A percentile compares a stretch with the other conserved stretches of the same genome.
Evolutionary conservation across 2,329 filamentous ascomycete species (phyloP).

Genomic region (Ophiostoma sp.): DNA sequence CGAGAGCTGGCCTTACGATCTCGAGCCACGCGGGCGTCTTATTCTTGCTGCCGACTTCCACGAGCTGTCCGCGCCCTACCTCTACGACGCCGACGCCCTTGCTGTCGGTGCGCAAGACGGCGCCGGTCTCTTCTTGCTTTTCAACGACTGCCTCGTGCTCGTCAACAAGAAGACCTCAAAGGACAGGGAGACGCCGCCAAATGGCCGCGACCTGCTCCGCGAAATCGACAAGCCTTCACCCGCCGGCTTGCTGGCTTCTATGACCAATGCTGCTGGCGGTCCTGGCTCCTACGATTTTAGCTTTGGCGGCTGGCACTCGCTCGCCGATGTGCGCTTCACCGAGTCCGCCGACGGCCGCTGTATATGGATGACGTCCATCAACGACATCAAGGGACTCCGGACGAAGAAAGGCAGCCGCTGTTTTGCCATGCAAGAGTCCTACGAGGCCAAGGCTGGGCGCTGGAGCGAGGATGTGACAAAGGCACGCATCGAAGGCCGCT

Average conservation of each 20-base stretch:
- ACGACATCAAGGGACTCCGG: slow-evolving; percentile 43
- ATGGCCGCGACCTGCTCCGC: slow-evolving; percentile 70
- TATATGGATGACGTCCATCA: slow-evolving; percentile 62
- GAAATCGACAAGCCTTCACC: slow-evolving; percentile 78
- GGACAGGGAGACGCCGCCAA: slow-evolving; percentile 36
- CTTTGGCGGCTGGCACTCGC: slow-evolving; percentile 66
- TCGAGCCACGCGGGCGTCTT: slow-evolving; percentile 70
- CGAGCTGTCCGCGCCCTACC: slow-evolving; percentile 66
- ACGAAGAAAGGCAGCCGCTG: slow-evolving; percentile 55
- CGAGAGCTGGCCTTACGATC: slow-evolving; percentile 66
- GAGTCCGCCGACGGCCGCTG: slow-evolving; percentile 60
- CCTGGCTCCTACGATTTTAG: slow-evolving; percentile 62
- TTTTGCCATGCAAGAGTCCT: slow-evolving; percentile 66
- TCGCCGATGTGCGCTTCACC: slow-evolving; percentile 67
- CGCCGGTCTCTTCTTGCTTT: slow-evolving; percentile 72
- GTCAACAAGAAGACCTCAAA: slow-evolving; percentile 63
- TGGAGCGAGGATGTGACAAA: slow-evolving; percentile 82
- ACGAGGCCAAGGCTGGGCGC: slow-evolving; percentile 70
- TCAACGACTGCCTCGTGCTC: slow-evolving; percentile 74
- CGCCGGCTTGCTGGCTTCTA: slow-evolving; percentile 55
- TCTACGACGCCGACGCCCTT: slow-evolving; percentile 35
- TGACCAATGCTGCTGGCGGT: slow-evolving; percentile 58
- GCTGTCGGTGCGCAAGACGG: slow-evolving; percentile 39
- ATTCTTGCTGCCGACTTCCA: slow-evolving; percentile 75
- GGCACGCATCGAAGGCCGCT: slow-evolving; percentile 78